phyloP scores from a whole-genome alignment of 495 filamentous ascomycete species.

The Penicillium subrubescens region DNA sequence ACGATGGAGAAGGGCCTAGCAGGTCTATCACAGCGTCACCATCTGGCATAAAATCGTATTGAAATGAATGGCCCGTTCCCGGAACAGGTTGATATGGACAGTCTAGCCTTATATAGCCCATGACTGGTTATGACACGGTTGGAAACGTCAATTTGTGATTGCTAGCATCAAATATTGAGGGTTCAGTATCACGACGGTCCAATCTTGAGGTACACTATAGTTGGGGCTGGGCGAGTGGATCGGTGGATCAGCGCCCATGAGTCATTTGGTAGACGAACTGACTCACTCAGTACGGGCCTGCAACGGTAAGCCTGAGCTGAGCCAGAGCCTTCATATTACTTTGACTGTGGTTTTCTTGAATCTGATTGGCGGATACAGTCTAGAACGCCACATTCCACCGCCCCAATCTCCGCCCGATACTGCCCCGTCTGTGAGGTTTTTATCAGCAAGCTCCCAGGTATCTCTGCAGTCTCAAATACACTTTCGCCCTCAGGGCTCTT shows the following conservation, averaged over 20 bases:
- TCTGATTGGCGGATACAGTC: neutral
- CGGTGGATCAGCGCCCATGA: neutral
- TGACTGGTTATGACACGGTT: neutral
- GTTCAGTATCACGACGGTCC: no score
- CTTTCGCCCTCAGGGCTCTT: slow-evolving; percentile 10
- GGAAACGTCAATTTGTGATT: neutral
- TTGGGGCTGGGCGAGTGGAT: neutral
- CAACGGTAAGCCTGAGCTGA: neutral
- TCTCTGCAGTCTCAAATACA: slow-evolving; percentile 13
- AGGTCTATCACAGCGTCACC: no score
- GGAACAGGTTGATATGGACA: neutral
- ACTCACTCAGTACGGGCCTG: neutral
- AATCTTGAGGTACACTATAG: no score
- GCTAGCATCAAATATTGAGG: no score
- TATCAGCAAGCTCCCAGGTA: slow-evolving; percentile 19
- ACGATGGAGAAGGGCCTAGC: no score
- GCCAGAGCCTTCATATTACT: neutral
- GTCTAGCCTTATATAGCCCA: neutral
- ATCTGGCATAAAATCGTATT: no score
- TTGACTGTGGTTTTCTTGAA: neutral
- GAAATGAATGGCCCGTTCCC: no score
- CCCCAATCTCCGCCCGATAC: slow-evolving; percentile 21
- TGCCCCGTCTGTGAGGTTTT: slow-evolving; percentile 22
- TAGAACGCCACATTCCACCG: slow-evolving; percentile 20
- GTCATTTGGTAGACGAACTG: slow-evolving; percentile 7